Percentiles rank a stretch among this genome's conserved stretches.
Evolutionary conservation across 2,329 filamentous ascomycete species (phyloP).

Genomic region (Cordyceps pruinosa): DNA sequence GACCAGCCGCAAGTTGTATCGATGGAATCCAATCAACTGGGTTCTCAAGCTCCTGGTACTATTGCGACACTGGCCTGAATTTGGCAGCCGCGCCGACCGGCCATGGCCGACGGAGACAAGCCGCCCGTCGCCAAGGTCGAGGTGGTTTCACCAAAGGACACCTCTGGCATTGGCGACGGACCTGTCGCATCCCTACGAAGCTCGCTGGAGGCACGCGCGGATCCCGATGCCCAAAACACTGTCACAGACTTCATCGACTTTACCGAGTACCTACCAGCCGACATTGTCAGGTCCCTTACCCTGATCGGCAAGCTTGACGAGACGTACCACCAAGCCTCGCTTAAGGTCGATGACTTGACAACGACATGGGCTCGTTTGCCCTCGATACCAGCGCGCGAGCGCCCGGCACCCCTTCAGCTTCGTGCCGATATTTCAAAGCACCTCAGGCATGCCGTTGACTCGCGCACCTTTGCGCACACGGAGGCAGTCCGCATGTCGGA

Average conservation of each 20-base stretch:
- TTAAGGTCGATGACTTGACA: constrained; percentile 49
- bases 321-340: constrained; percentile 49
- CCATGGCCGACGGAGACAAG: constrained; percentile 18
- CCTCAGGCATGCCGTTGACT: constrained; percentile 46
- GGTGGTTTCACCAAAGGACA: constrained; percentile 30
- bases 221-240: constrained; percentile 63
- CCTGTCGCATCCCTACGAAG: constrained; percentile 18
- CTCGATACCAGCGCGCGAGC: constrained; percentile 37
- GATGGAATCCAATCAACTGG: not conserved
- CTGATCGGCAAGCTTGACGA: constrained; percentile 59
- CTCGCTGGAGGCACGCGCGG: constrained; percentile 45
- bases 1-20: not conserved
- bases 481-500: constrained; percentile 58
- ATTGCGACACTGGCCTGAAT: not conserved
- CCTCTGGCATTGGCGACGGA: constrained; percentile 21
- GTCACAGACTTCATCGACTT: constrained; percentile 64
- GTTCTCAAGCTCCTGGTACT: not conserved
- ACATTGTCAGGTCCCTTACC: constrained; percentile 58
- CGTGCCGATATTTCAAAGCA: constrained; percentile 55
- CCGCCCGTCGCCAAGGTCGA: constrained; percentile 23
- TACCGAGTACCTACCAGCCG: constrained; percentile 62
- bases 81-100: not conserved
- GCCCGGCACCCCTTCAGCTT: constrained; percentile 42
- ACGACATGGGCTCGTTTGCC: constrained; percentile 51
- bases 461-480: constrained; percentile 52